These are phyloP conservation scores for Aleurites moluccanus DNA, from an alignment of 441 rosid genomes.

Conservation along the genomic window DNA sequence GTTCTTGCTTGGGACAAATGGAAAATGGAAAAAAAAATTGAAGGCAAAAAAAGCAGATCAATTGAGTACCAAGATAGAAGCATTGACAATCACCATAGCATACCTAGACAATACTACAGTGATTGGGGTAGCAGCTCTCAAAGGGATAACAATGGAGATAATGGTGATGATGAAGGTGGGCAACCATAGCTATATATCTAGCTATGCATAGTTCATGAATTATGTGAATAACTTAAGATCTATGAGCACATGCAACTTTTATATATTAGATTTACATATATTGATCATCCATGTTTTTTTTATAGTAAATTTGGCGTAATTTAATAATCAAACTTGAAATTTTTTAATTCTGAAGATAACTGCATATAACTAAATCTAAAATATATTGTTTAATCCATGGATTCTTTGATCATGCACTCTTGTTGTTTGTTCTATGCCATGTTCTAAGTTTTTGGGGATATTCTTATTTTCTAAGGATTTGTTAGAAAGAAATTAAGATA, in stretches of 20 bases:
- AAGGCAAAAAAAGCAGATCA: slow-evolving; percentile 8
- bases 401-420: not conserved
- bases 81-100: slow-evolving; percentile 44
- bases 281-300: too few relatives aligned
- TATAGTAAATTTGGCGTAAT: too few relatives aligned
- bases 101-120: slow-evolving; percentile 38
- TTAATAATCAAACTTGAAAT: too few relatives aligned
- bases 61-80: slow-evolving; percentile 23
- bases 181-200: not conserved
- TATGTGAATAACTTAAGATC: not conserved
- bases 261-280: not conserved
- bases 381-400: not conserved
- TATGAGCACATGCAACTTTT: not conserved
- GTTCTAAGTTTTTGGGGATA: not conserved
- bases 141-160: slow-evolving; percentile 11
- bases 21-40: slow-evolving; percentile 24
- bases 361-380: too few relatives aligned
- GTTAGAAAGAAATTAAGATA: not conserved
- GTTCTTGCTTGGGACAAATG: slow-evolving; percentile 26
- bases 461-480: not conserved
- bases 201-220: not conserved
- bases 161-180: slow-evolving; percentile 23
- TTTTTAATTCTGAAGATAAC: too few relatives aligned
- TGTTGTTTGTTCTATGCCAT: not conserved
- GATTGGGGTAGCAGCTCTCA: slow-evolving; percentile 18